These are phyloP conservation scores for Penicillium sp. DNA, from an alignment of 2,329 filamentous ascomycete genomes.

Conservation along the genomic window DNA sequence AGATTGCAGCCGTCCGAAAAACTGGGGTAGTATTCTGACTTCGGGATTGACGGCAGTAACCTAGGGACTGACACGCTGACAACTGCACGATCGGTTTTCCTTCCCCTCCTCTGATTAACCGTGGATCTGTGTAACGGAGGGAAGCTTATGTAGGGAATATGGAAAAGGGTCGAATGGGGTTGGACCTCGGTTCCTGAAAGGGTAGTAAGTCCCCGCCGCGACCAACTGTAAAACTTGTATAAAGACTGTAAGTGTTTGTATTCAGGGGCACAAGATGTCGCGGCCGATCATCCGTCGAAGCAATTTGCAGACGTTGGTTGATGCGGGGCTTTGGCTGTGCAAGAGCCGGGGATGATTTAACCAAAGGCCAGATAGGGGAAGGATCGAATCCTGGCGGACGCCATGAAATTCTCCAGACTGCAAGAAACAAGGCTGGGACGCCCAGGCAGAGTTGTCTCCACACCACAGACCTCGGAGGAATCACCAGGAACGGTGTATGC, in stretches of 20 bases:
- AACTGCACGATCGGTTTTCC: constrained; percentile 16
- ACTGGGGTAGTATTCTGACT: constrained; percentile 27
- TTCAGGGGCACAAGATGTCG: constrained; percentile 15
- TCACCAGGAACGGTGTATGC: too few species aligned
- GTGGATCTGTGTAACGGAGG: constrained; percentile 30
- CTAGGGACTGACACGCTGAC: constrained; percentile 2
- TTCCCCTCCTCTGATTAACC: constrained; percentile 25
- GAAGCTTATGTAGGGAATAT: constrained; percentile 13
- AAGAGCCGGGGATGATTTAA: constrained; percentile 5
- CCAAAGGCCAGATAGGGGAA: constrained; percentile 10
- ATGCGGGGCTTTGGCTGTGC: constrained; percentile 13
- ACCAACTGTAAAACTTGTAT: neutral
- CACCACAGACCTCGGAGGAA: neutral
- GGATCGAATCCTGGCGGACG: constrained; percentile 6
- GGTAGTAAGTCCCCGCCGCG: constrained; percentile 18
- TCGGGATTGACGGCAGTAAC: neutral
- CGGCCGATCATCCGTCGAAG: constrained; percentile 20
- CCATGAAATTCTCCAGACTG: neutral
- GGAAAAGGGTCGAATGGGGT: neutral
- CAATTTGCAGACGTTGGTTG: neutral
- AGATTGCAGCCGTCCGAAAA: constrained; percentile 19
- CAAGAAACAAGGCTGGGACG: neutral
- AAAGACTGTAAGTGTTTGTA: neutral
- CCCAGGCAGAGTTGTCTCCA: neutral
- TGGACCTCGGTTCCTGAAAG: constrained; percentile 24